Evolutionary conservation across 164 flowering plant genomes (phyloP).

Genomic region (Aristolochia contorta): DNA sequence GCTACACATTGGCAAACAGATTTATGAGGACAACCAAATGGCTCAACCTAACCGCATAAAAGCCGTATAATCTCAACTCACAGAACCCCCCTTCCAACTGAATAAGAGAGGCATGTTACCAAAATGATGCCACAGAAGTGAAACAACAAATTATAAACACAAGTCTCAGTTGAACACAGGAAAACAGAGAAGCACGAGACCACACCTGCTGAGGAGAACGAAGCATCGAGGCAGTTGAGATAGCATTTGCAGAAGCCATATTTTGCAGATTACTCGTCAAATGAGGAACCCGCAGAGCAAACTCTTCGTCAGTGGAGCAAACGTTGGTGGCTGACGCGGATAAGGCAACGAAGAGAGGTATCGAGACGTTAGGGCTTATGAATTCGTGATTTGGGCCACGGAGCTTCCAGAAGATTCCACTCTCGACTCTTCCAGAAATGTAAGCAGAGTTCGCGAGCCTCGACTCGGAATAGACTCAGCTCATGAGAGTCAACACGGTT

Average conservation of each 20-base stretch:
- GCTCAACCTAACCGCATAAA: too few relatives aligned
- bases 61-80: neutral
- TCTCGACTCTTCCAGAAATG: constrained; percentile 2
- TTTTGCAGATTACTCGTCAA: neutral
- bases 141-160: neutral
- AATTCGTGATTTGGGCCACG: constrained; percentile 5
- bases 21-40: too few relatives aligned
- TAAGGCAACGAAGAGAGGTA: neutral
- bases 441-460: neutral
- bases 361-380: neutral
- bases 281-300: neutral
- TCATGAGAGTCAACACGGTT: too few relatives aligned
- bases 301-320: neutral
- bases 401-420: constrained; percentile 29
- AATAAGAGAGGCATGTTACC: neutral
- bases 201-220: constrained; percentile 48
- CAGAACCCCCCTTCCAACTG: neutral
- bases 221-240: constrained; percentile 48
- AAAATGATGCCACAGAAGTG: neutral
- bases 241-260: constrained; percentile 73
- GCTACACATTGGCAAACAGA: too few relatives aligned
- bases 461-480: too few relatives aligned
- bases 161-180: neutral
- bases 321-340: constrained; percentile 3
- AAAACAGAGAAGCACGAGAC: too few relatives aligned